Base-by-base conservation (phyloP, 2,329 filamentous ascomycete genomes). In the Hymenoscyphus fraxineus region DNA sequence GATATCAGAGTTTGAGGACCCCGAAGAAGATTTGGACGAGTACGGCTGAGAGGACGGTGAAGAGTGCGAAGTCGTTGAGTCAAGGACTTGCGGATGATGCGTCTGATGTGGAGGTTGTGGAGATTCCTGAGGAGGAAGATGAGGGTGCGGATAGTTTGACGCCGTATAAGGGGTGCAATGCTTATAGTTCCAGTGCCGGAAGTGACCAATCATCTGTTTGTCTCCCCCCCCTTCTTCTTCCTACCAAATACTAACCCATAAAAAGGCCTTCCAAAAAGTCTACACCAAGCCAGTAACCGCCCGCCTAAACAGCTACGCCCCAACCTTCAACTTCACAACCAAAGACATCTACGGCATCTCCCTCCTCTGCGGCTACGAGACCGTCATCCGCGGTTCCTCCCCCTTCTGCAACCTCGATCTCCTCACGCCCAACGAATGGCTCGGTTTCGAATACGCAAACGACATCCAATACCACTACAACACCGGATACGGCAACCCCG, bases 101-200 rank as follows among this genome's bases (percentile, higher is more conserved):
- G 68, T 79, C 76, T 38, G 73, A 78, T 61, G 80, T 82, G 16
- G 65, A 79, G 35, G 72, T 81, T 6, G 76, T 81, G 3, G 71
- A 79, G 62, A 73, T 84, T 19, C 77, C 76, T 22, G 82, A 84
- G 71, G 78, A 78, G 63, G 69, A 79, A 63, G 75, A 82, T 47
- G 74, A 78, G 6, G 82, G 81, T 13, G 82, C 82, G 0, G 76
- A 84, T 68, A 81, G 79, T n/a, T 73, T 85, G 70, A 85, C 82
- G 1, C 82, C 82, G 0, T 83, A 84, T 73, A 76, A 80, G 68
- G 76, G 78, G n/a, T 85, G 82, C 69, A 80, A 81, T 15, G 80
- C 79, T 56, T 85, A 83, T 71, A 81, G 78, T 66, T 79, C 78
- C 0, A 81, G 79, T 5, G 77, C 76, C 54, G 82, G 82, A 27